A percentile compares a stretch with the other conserved stretches of the same genome.
Evolutionary conservation across 2,329 filamentous ascomycete species (phyloP).

Genomic region (Arthrobotrys entomopaga): DNA sequence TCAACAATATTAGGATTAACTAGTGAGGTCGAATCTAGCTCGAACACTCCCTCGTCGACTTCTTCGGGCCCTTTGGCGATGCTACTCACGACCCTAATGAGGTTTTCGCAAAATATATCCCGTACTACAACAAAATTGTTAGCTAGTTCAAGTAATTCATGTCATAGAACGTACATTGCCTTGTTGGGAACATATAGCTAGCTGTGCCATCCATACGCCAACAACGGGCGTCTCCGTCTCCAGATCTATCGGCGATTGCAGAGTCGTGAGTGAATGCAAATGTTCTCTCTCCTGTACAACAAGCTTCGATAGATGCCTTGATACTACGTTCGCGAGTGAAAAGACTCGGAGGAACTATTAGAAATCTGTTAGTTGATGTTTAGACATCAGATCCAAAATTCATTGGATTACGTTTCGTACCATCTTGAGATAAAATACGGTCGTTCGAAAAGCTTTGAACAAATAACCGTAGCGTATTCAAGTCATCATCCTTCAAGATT

Average conservation of each 20-base stretch:
- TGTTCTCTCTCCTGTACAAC: conserved; percentile 41
- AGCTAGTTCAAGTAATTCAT: neutral
- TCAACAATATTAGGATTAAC: conserved; percentile 26
- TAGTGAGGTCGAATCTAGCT: conserved; percentile 31
- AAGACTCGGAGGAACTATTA: conserved; percentile 26
- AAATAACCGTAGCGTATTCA: conserved; percentile 36
- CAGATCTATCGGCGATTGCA: conserved; percentile 39
- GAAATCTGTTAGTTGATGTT: neutral
- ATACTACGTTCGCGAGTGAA: conserved; percentile 43
- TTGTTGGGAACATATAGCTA: conserved; percentile 42
- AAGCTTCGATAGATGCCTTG: conserved; percentile 40
- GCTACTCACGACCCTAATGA: conserved; percentile 14
- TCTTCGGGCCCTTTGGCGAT: conserved; percentile 16
- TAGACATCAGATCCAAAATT: too few species aligned
- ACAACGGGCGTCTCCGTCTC: conserved; percentile 32
- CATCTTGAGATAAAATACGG: conserved; percentile 42
- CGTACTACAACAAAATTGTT: conserved; percentile 24
- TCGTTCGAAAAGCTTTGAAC: conserved; percentile 44
- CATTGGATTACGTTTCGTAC: conserved; percentile 10
- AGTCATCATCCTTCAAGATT: conserved; percentile 39
- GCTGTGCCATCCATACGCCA: conserved; percentile 38
- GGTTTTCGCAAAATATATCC: conserved; percentile 38
- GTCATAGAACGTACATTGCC: conserved; percentile 29
- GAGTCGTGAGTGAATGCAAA: conserved; percentile 39
- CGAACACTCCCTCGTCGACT: conserved; percentile 40